Conservation (phyloP, 2,329 filamentous ascomycete species). For the Ceratocystis cubensis region DNA sequence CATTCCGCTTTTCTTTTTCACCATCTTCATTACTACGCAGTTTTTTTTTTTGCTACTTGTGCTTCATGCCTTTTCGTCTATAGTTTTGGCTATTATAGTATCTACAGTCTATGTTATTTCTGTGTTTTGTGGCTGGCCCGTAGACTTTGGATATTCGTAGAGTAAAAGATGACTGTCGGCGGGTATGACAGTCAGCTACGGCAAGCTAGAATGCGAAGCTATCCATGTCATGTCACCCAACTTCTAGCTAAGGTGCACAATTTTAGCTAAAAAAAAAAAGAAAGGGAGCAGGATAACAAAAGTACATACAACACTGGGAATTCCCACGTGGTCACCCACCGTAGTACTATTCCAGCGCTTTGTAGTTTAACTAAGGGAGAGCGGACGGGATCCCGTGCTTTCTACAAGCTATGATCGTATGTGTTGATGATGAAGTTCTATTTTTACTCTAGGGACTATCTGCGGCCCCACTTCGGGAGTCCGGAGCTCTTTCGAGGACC, state of each 20-base stretch:
- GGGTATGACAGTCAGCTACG: not conserved
- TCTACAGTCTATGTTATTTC: not conserved
- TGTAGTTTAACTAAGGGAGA: conserved; percentile 1
- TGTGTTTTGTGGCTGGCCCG: not conserved
- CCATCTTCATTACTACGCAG: not conserved
- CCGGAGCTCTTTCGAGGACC: too few species aligned
- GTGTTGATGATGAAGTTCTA: too few species aligned
- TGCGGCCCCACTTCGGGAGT: too few species aligned
- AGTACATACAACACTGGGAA: not conserved
- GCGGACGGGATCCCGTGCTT: not conserved
- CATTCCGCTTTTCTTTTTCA: not conserved
- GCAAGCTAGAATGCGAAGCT: not conserved
- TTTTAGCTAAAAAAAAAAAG: not conserved
- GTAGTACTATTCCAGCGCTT: not conserved
- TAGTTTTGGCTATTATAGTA: not conserved
- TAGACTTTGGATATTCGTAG: not conserved
- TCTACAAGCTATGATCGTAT: not conserved
- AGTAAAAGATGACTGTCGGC: not conserved
- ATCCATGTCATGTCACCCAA: too few species aligned
- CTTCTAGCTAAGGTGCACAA: too few species aligned
- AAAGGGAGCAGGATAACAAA: not conserved
- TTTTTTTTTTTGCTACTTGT: not conserved
- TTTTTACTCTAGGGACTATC: too few species aligned
- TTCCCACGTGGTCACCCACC: not conserved
- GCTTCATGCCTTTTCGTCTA: not conserved